Percentiles rank a stretch among this genome's conserved stretches.
Conservation (phyloP, 1,139 yeast genomes). For the Candida sp. region DNA sequence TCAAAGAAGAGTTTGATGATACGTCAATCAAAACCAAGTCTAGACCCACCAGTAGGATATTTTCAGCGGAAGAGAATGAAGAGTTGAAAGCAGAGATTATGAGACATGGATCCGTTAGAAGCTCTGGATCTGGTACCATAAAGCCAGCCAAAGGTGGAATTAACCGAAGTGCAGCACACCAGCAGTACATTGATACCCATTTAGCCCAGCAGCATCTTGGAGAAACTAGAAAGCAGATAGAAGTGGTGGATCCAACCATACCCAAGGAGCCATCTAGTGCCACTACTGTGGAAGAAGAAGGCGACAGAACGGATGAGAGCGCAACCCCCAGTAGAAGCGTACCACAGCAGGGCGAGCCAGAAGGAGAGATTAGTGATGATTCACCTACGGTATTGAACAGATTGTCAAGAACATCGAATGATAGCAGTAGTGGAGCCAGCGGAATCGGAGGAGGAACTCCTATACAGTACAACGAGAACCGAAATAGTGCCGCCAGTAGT, state of each 20-base stretch:
- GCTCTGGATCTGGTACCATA: conserved; percentile 2
- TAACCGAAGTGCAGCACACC: conserved; percentile 1
- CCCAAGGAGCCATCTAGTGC: not conserved
- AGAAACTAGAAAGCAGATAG: not conserved
- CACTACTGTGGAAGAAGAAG: not conserved
- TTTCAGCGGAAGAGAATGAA: conserved; percentile 8
- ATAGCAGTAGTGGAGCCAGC: conserved; percentile 1
- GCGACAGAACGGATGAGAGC: not conserved
- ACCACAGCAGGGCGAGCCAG: not conserved
- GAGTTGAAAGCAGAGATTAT: conserved; percentile 11
- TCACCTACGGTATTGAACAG: conserved; percentile 8
- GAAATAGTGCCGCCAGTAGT: conserved; percentile 9
- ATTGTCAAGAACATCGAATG: conserved; percentile 3
- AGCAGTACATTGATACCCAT: conserved; percentile 6
- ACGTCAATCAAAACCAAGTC: conserved; percentile 6
- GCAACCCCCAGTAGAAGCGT: no score
- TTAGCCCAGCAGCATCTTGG: conserved; percentile 5
- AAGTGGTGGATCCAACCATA: conserved; percentile 2
- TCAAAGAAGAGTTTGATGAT: conserved; percentile 38
- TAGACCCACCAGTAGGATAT: conserved; percentile 9
- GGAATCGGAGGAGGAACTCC: not conserved
- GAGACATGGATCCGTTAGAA: conserved; percentile 10
- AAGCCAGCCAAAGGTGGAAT: conserved; percentile 2
- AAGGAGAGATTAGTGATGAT: not conserved
- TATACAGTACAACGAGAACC: conserved; percentile 2